phyloP scores from a whole-genome alignment of 176 grass and related monocot genomes.

The Luzula sylvatica region DNA sequence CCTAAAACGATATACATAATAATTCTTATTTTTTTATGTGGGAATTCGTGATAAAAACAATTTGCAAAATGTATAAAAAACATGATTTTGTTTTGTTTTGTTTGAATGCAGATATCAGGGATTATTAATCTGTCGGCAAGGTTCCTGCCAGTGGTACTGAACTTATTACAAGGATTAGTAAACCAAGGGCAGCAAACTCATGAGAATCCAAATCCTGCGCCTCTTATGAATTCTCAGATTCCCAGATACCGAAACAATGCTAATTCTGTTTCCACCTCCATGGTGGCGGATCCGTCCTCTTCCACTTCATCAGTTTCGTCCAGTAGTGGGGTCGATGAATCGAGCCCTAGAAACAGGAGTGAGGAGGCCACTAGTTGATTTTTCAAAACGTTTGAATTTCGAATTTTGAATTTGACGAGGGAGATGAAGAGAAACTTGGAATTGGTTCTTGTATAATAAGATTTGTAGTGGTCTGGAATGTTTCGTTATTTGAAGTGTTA shows the following conservation, averaged over 20 bases:
- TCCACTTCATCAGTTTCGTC: conserved; percentile 19
- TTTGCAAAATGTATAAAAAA: too few relatives aligned
- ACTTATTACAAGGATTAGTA: conserved; percentile 33
- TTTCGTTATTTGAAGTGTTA: too few relatives aligned
- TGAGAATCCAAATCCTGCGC: conserved; percentile 10
- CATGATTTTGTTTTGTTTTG: neutral
- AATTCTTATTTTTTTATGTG: too few relatives aligned
- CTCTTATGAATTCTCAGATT: conserved; percentile 1
- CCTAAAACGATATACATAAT: too few relatives aligned
- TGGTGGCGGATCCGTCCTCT: conserved; percentile 2
- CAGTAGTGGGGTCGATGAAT: conserved; percentile 13
- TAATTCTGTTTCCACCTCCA: neutral
- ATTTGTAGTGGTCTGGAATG: too few relatives aligned
- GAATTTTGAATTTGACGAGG: neutral
- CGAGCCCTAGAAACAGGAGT: conserved; percentile 3
- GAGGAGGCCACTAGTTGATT: conserved; percentile 9
- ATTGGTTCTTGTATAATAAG: too few relatives aligned
- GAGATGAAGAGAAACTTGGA: neutral
- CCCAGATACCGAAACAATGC: neutral
- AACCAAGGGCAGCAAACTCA: conserved; percentile 30
- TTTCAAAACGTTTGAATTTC: neutral
- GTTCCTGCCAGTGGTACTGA: conserved; percentile 45
- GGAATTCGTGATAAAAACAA: too few relatives aligned
- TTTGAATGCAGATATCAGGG: conserved; percentile 42
- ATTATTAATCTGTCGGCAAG: conserved; percentile 40